Percentiles rank a stretch among this genome's conserved stretches.
Evolutionary conservation across 2,329 filamentous ascomycete species (phyloP).

Genomic region (Berkeleyomyces basicola): DNA sequence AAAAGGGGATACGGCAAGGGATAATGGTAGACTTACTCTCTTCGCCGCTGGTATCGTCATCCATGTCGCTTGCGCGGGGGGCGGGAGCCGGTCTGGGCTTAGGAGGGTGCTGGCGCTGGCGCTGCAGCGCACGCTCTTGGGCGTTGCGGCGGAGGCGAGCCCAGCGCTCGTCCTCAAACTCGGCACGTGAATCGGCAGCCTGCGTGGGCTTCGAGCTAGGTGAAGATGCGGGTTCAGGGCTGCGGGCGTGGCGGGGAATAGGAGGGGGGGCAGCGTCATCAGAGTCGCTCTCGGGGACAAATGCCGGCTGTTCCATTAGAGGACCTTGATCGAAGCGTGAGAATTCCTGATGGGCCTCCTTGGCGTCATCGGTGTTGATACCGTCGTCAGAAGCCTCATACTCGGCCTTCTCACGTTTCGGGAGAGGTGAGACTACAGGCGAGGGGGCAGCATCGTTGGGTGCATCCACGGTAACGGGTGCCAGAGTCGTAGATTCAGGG

Average conservation of each 20-base stretch:
- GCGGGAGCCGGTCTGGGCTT: conserved; percentile 18
- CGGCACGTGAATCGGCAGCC: conserved; percentile 22
- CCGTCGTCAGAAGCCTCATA: conserved; percentile 35
- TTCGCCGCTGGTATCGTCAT: conserved; percentile 87
- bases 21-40: conserved; percentile 52
- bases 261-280: conserved; percentile 35
- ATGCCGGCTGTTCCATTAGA: conserved; percentile 70
- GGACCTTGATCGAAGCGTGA: conserved; percentile 76
- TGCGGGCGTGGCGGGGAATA: conserved; percentile 28
- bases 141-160: conserved; percentile 93
- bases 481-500: conserved; percentile 4
- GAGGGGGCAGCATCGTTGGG: conserved; percentile 9
- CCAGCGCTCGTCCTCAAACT: conserved; percentile 57
- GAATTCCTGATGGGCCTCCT: conserved; percentile 43
- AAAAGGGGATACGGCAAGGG: neutral
- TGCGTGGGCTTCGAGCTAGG: conserved; percentile 17
- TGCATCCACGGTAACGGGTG: neutral
- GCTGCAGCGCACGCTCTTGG: conserved; percentile 55
- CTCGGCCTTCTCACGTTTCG: conserved; percentile 19
- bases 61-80: conserved; percentile 30
- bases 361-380: conserved; percentile 40
- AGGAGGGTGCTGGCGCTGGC: conserved; percentile 48
- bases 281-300: conserved; percentile 42
- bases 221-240: conserved; percentile 16
- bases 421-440: conserved; percentile 5